Evolutionary conservation across 1,284 basidiomycete species (phyloP), one percentile per base, ranked within the genome.

Genomic region (Cerrena zonata): DNA sequence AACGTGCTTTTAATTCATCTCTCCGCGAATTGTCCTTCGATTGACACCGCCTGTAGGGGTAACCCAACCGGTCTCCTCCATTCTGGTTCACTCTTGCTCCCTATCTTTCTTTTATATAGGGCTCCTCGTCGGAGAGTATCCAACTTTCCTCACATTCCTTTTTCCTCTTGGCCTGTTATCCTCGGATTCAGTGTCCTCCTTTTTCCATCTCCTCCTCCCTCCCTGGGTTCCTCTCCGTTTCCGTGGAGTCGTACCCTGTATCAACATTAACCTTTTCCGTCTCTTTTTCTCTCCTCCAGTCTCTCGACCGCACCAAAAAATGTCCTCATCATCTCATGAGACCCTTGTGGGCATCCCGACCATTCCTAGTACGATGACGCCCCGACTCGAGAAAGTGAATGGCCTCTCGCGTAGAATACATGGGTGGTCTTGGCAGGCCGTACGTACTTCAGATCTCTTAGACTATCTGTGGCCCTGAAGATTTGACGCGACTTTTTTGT

Each of bases 341-440:
- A 15, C 30, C 15, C 15, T 15, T 15, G 30, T 7, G 7, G 30
- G 7, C 15, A 15, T 7, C 30, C 30, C 7, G 15, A 7, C 30
- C 30, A 34, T 34, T 34, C 30, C 30, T 34, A 15, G 30, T 34
- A 15, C 30, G 7, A 34, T 34, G 30, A 34, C 7, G 7, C 30
- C 30, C 7, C 7, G 15, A 34, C 15, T 34, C 30, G 15, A 7
- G 7, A 34, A 34, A 45, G 52, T 53, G 27, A 40, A 34, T 23
- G 43, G 18, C 11, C 12, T 49, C 5, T 53, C 71, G 5, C 63
- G 71, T 21, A 67, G 74, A 19, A 72, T 77, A 46, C 73, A 76
- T 59, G 73, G 75, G 34, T 76, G 74, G 74, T 67, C 70, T 39
- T 76, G 74, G 74, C 74, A 77, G 61, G 73, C 71, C 47, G 74